Conservation (phyloP, 1,284 basidiomycete species). For the Sanghuangporus baumii region DNA sequence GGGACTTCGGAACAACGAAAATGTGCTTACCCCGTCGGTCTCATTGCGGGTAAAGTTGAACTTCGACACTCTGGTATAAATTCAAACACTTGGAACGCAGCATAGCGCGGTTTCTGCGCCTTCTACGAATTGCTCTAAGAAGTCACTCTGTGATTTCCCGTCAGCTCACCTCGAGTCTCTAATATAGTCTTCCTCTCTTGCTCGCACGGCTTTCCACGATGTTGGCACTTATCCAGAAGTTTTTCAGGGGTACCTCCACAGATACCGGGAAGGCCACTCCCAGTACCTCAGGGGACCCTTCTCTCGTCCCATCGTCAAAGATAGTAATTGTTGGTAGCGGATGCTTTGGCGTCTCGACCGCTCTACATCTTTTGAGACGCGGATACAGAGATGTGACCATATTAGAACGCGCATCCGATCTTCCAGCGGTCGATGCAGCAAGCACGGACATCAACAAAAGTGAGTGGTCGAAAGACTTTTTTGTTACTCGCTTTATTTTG, state of each 20-base stretch:
- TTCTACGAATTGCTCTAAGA: not conserved
- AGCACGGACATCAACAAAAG: conserved; percentile 85
- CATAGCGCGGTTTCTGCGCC: not conserved
- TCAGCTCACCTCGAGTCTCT: not conserved
- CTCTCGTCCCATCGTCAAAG: conserved; percentile 20
- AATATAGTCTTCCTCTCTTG: not conserved
- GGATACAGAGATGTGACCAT: conserved; percentile 66
- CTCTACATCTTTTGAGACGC: conserved; percentile 64
- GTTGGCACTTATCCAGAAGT: not conserved
- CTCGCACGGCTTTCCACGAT: not conserved
- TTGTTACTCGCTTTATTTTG: conserved; percentile 22
- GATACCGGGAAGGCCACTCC: not conserved
- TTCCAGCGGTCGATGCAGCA: conserved; percentile 77
- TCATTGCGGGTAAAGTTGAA: conserved; percentile 2
- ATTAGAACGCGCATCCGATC: conserved; percentile 56
- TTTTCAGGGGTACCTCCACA: not conserved
- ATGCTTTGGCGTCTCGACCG: conserved; percentile 82
- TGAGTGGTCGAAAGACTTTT: conserved; percentile 28
- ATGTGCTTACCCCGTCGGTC: not conserved
- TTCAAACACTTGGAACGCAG: not conserved
- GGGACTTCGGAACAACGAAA: not conserved
- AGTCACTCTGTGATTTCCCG: not conserved
- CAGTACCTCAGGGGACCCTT: not conserved
- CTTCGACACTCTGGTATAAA: not conserved
- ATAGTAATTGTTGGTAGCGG: conserved; percentile 82